Conservation (phyloP, 345 rosid genomes). For the Populus simonii region DNA sequence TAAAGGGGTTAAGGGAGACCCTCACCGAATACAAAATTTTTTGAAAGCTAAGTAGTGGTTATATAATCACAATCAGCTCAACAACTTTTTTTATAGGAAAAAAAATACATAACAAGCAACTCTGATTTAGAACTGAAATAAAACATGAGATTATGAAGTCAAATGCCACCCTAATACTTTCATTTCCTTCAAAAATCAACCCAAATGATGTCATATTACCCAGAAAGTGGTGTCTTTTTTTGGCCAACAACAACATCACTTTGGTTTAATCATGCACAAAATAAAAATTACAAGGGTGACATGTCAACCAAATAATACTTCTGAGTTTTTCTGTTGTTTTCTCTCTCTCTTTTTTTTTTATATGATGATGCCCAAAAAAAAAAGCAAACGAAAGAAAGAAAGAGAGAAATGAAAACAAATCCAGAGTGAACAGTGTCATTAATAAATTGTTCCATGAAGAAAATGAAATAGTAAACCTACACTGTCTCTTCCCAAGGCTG, state of each 20-base stretch:
- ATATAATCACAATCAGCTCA: background rate
- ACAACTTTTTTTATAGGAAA: background rate
- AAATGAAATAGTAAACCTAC: slow-evolving; percentile 44
- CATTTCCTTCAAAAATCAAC: background rate
- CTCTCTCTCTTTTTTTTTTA: background rate
- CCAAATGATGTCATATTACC: background rate
- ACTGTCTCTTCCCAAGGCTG: slow-evolving; percentile 93
- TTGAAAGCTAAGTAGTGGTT: background rate
- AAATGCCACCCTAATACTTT: background rate
- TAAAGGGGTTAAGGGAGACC: background rate
- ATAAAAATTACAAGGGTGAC: background rate
- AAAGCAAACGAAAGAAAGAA: background rate
- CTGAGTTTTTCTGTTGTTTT: background rate
- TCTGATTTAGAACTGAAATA: background rate
- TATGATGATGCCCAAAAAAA: background rate
- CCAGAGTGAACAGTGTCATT: background rate
- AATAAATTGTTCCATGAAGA: background rate
- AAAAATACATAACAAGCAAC: too few species aligned
- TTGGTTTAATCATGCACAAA: background rate
- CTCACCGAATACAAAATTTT: background rate
- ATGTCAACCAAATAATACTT: background rate
- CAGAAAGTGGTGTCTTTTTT: background rate
- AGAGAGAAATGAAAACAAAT: background rate
- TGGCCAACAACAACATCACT: background rate
- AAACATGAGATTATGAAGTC: background rate